Evolutionary conservation across 2,329 filamentous ascomycete genomes (phyloP), one percentile per base, ranked within the genome.

Genomic region (Xylariaceae sp.): DNA sequence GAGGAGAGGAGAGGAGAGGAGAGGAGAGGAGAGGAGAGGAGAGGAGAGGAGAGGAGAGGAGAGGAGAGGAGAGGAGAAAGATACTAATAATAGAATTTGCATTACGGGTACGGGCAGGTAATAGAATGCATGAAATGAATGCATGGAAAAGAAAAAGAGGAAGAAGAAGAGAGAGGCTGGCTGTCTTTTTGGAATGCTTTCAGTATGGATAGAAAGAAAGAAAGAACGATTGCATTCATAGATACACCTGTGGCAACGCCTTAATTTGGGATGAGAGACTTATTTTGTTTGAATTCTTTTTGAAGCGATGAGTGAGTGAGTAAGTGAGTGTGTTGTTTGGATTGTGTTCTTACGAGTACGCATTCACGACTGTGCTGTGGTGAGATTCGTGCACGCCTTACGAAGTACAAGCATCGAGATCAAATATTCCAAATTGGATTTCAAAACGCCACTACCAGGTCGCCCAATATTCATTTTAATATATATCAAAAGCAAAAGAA

Each of bases 241-340:
- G 55, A 62, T 58, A 60, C 52, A 7, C 37, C 58, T 53, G 23
- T 51, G 23, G 30, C 34, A 57, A 47, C 50, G 42, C n/a, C 49
- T 18, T 51, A 3, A 37, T 49, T 17, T 53, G 5, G 3, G 23
- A 53, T 48, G 15, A 2, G 6, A 15, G 7, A 7, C 45, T 51
- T 1, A n/a, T 3, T 15, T 11, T 35, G 4, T 15, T 50, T 37
- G 13, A 6, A 42, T 15, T n/a, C 4, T 44, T 44, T 13, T 44
- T 44, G n/a, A 6, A 45, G 3, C 17, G 17, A 1, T 17, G 17
- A 17, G 17, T 5, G 23, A 30, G 23, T 30, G 4, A 30, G 4
- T 30, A 4, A 5, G 23, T 30, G 23, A 30, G 23, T 30, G 4
- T 1, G 23, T 30, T 5, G 23, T 23, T 23, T 23, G 23, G 23